Evolutionary conservation across 2,329 filamentous ascomycete genomes (phyloP), one percentile per base, ranked within the genome.

Genomic region (Fusarium begoniae): DNA sequence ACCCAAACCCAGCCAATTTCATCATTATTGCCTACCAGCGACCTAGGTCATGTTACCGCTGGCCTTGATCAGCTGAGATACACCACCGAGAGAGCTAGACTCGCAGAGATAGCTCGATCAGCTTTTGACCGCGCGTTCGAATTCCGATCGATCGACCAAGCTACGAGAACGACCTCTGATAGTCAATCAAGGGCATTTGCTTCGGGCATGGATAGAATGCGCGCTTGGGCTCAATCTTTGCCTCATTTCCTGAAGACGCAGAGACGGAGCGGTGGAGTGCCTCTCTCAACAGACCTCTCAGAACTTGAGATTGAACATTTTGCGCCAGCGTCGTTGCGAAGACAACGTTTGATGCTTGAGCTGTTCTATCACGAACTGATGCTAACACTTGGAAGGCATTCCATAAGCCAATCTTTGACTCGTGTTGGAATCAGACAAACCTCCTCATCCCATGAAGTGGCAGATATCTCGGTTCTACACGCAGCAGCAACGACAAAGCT

Each of bases 131-230:
- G 20, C 17, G 5, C n/a, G 1, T 30, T 57, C 2, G 8, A 30
- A 4, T 3, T 5, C 9, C 8, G 24, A 4, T 5, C 13, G 3
- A 40, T 1, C 2, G 8, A 14, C 6, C 4, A 13, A 18, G 7
- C 8, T 55, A 2, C 3, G 1, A 50, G 0, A 1, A 8, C 8
- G 3, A 6, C 12, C 3, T 9, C 8, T 2, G 6, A 3, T 1
- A 6, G 8, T 3, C 50, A 1, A 6, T 2, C 17, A 12, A 47
- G 6, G 3, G 22, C 3, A 3, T 18, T 7, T 12, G 18, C 14
- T 22, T 11, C 9, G 1, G 18, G 26, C 1, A 58, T 63, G 41
- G 6, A 40, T 1, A 58, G 4, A 6, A 18, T 63, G 2, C 32
- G 22, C 3, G 22, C 15, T 7, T 58, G 40, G 59, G 40, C 32